Conservation (phyloP, 192 early-diverging fungal species). For the Kappamyces sp. region DNA sequence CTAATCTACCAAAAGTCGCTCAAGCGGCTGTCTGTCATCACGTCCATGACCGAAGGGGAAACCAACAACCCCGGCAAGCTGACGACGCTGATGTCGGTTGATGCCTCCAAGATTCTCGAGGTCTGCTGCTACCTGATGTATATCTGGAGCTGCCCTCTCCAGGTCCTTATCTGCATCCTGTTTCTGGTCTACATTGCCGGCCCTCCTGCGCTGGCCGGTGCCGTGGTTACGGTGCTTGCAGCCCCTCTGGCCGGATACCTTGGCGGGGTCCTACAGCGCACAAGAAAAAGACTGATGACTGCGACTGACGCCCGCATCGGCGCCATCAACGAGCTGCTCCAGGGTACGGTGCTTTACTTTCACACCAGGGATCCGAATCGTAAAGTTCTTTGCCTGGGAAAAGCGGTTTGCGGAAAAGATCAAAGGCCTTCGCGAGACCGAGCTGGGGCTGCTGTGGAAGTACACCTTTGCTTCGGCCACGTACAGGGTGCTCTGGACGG, state of each 20-base stretch:
- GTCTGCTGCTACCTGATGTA: conserved; percentile 24
- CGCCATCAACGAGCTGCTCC: conserved; percentile 59
- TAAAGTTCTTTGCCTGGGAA: conserved; percentile 43
- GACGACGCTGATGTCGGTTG: conserved; percentile 15
- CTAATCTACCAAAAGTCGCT: conserved; percentile 48
- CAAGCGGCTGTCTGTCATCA: conserved; percentile 6
- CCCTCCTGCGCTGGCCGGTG: background rate
- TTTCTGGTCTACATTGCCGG: conserved; percentile 13
- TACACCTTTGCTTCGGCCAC: conserved; percentile 9
- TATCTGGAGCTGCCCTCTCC: background rate
- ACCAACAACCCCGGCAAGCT: conserved; percentile 1
- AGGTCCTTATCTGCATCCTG: conserved; percentile 2
- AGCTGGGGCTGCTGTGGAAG: conserved; percentile 17
- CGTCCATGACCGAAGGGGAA: background rate
- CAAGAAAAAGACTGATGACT: conserved; percentile 36
- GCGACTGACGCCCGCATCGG: conserved; percentile 57
- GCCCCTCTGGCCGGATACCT: conserved; percentile 29
- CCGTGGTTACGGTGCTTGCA: conserved; percentile 30
- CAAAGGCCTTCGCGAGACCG: conserved; percentile 16
- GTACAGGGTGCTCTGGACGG: conserved; percentile 45
- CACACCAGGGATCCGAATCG: conserved; percentile 21
- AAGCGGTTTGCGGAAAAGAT: conserved; percentile 20
- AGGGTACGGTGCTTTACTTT: conserved; percentile 32
- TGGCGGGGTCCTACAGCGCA: conserved; percentile 30
- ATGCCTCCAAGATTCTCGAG: conserved; percentile 27